Base-by-base conservation (phyloP, 2,329 filamentous ascomycete genomes). In the Ceratocystis albifundus region DNA sequence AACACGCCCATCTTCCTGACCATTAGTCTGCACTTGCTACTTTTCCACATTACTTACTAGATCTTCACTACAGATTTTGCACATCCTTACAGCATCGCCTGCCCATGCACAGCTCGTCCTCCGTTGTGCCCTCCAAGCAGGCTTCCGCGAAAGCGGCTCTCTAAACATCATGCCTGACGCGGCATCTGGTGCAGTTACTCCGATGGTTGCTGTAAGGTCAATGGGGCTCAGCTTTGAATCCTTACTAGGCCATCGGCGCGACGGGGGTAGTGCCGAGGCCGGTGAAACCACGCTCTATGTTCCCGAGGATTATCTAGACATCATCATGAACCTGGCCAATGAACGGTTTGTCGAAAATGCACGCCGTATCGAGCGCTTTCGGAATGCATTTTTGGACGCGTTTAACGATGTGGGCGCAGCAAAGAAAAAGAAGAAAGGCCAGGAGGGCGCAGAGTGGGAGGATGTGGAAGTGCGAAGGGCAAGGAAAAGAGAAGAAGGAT, bases 121-220 rank as follows among this genome's bases (percentile, higher is more conserved):
- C 15, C 81, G 85, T 10, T 89, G 88, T 57, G 92, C 89, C 1
- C 79, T 93, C 8, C 83, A 86, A 71, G 88, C 90, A 3, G 93
- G 93, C 0, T 96, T 96, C 73, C 86, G 93, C 15, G 93, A 97
- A 76, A 94, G 88, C 68, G 93, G 93, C 20, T 87, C 93, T 62
- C 81, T 95, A 67, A 89, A 87, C 71, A 73, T 90, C 61, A 74
- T 75, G 0, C 71, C 75, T 4, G 66, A 73, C 10, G 70, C 73
- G 1, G 65, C 71, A 1, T 73, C 74, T 12, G 70, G 45, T 0
- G 30, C 67, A 10, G 69, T 74, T 3, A 81, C 74, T 20, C 90
- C 90, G 1, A 88, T 96, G 74, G 89, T 96, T 2, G 93, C 88
- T 2, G 84, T 97, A 41, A 85, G 93, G 20, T 92, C 89, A 4